These are phyloP conservation scores for Brassica nigra DNA, from an alignment of 345 rosid species.

Conservation along the genomic window DNA sequence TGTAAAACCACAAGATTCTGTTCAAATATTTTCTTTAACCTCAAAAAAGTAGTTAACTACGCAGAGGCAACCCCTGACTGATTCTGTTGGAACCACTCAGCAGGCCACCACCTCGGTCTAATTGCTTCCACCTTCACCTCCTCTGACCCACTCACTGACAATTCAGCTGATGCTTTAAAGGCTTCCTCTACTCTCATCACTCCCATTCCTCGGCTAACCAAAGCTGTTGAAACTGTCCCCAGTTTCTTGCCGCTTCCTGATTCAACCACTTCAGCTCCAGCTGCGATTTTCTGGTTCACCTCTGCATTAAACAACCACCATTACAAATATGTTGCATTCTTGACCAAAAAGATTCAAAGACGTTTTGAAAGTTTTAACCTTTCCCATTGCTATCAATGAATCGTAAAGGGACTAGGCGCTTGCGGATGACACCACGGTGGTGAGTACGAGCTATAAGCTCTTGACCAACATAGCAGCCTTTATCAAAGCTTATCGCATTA, in stretches of 20 bases:
- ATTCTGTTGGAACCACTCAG: conserved; percentile 64
- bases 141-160: conserved; percentile 54
- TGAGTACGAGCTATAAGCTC: conserved; percentile 95
- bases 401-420: conserved; percentile 72
- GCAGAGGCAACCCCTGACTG: conserved; percentile 44
- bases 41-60: conserved; percentile 27
- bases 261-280: conserved; percentile 68
- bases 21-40: not conserved
- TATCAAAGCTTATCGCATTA: conserved; percentile 89
- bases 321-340: not conserved
- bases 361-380: conserved; percentile 41
- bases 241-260: conserved; percentile 62
- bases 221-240: conserved; percentile 69
- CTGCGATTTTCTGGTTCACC: conserved; percentile 52
- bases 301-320: conserved; percentile 45
- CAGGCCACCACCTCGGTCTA: conserved; percentile 87
- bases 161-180: conserved; percentile 46
- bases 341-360: not conserved
- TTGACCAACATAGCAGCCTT: conserved; percentile 96
- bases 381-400: conserved; percentile 58
- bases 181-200: conserved; percentile 71
- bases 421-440: conserved; percentile 82
- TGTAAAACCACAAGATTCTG: conserved; percentile 8
- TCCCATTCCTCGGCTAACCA: conserved; percentile 77
- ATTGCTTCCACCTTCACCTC: conserved; percentile 63